Base-by-base conservation (phyloP, 805 yeast species). In the Schizosaccharomyces octosporus region DNA sequence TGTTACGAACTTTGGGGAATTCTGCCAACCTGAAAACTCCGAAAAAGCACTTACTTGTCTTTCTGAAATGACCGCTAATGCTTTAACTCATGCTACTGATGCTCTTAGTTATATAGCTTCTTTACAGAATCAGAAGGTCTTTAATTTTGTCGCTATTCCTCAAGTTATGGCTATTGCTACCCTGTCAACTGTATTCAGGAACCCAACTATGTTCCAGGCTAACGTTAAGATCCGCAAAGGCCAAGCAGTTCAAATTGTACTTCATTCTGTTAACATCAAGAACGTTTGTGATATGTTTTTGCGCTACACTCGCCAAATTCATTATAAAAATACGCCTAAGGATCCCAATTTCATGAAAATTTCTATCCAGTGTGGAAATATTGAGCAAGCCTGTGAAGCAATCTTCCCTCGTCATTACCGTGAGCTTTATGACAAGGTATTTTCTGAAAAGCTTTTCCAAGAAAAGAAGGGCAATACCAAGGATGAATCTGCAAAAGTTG, bases 81-180 rank as follows among this genome's bases (percentile, higher is more conserved):
- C 95, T 1, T 75, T 93, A 69, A 75, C 74, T 36, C 97, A 90
- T 68, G 88, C 80, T 48, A 79, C 79, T 61, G 93, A 87, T 68
- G 84, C 82, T 39, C 76, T 93, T 66, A 78, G 78, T 61, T 93
- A 85, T 70, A 76, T 93, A 62, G 79, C 90, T 19, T 75, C 82
- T 64, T 79, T 93, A 60, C 78, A 79, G 63, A 98, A 93, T 69
- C 85, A 84, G 63, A 81, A 95, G 0, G 74, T 83, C 60, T 93
- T 87, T 76, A 84, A 82, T 67, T 93, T 93, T 75, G 89, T 97
- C 75, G 87, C 97, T 11, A 93, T 93, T 69, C 99, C 99, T 21
- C 99, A 93, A 74, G 97, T 90, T 21, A 93, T 93, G 98, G 96
- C 97, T 45, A 85, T 93, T 71, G 97, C 98, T 17, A 87, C 97